Conservation (phyloP, 805 yeast genomes). For the Starmerella khaoyaiensis region DNA sequence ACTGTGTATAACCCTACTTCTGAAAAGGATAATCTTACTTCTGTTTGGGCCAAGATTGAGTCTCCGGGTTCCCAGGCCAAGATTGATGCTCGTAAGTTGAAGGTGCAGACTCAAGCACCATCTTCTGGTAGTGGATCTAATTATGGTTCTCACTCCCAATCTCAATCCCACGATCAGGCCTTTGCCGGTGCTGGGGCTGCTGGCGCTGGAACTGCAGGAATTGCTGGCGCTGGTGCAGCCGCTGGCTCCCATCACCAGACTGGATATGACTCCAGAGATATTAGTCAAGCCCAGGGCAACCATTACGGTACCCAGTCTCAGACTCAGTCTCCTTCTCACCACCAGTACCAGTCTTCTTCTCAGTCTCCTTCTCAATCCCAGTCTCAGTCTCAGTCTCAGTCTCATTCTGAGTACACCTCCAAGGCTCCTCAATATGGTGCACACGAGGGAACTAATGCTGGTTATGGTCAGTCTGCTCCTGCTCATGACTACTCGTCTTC, state of each 20-base stretch:
- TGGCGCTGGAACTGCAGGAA: conserved; percentile 7
- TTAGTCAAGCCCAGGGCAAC: not conserved
- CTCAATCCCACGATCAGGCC: conserved; percentile 1
- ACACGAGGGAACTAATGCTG: not conserved
- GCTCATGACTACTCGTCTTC: not conserved
- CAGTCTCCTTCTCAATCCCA: too few species aligned
- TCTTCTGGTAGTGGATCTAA: not conserved
- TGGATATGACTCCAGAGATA: not conserved
- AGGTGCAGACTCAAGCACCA: conserved; percentile 31
- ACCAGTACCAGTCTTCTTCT: too few species aligned
- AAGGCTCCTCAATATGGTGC: not conserved
- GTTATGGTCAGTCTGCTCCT: not conserved
- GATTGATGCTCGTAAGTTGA: conserved; percentile 50
- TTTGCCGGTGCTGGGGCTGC: conserved; percentile 9
- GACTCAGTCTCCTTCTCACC: too few species aligned
- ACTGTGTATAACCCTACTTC: conserved; percentile 49
- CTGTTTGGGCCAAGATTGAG: conserved; percentile 65
- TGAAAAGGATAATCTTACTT: conserved; percentile 38
- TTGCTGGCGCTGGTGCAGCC: conserved; percentile 1
- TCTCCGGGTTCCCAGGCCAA: conserved; percentile 35
- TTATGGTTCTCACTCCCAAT: not conserved
- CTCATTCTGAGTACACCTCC: not conserved
- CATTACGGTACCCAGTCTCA: not conserved
- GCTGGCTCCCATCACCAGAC: not conserved
- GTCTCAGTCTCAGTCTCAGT: not conserved